Percentiles rank a stretch among this genome's conserved stretches.
Conservation (phyloP, 2,329 filamentous ascomycete species). For the Neurospora sp. region DNA sequence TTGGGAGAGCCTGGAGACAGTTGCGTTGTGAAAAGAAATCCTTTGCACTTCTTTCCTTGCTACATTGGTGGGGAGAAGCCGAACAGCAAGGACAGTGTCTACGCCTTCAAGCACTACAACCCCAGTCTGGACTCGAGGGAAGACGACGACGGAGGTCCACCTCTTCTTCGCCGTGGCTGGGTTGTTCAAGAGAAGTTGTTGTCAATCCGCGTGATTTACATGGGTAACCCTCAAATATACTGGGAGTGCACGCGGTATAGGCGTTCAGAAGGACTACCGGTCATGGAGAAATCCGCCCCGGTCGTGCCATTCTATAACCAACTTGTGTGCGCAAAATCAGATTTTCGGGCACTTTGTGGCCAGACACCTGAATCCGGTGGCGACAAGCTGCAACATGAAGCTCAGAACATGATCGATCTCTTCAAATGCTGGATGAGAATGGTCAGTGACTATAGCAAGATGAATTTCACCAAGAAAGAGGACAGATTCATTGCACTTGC, state of each 20-base stretch:
- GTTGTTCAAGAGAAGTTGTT: not conserved
- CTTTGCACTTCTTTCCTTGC: not conserved
- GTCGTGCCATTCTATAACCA: not conserved
- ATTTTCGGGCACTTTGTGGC: not conserved
- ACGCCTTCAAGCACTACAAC: not conserved
- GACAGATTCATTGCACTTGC: not conserved
- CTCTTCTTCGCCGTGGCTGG: not conserved
- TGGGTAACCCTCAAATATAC: not conserved
- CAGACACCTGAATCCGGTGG: not conserved
- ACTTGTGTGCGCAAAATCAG: not conserved
- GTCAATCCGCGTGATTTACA: not conserved
- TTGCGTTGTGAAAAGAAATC: not conserved
- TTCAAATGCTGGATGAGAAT: not conserved
- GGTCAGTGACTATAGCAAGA: not conserved
- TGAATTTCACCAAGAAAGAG: not conserved
- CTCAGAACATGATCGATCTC: not conserved
- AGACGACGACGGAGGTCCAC: not conserved
- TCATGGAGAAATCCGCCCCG: rapidly evolving
- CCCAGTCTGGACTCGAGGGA: not conserved
- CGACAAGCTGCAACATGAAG: not conserved
- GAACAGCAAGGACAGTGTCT: not conserved
- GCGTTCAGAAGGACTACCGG: not conserved
- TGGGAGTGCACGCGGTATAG: not conserved
- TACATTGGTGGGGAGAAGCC: not conserved
- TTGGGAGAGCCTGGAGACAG: not conserved